Evolutionary conservation across 1,284 basidiomycete genomes (phyloP).

Genomic region (Sphagnurus paluster): DNA sequence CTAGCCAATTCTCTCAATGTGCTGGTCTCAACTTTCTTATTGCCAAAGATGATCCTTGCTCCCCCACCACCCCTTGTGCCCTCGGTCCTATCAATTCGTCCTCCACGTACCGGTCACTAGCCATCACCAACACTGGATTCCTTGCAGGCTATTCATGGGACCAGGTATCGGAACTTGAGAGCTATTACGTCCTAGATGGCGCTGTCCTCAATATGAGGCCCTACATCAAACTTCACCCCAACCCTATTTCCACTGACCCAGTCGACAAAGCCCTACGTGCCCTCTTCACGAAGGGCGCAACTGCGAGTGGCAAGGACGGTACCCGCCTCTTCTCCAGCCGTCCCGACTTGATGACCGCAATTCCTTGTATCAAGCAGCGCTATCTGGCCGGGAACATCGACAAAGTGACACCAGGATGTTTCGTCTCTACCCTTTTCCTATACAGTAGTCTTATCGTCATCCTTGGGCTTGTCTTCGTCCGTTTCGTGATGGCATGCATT

Average conservation of each 20-base stretch:
- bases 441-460: constrained; percentile 93
- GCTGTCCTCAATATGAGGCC: constrained; percentile 91
- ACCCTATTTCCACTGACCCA: constrained; percentile 67
- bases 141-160: constrained; percentile 88
- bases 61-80: constrained; percentile 55
- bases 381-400: constrained; percentile 95
- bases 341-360: constrained; percentile 62
- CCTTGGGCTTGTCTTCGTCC: constrained; percentile 85
- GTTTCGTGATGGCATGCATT: constrained; percentile 94
- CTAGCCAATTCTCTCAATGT: constrained; percentile 68
- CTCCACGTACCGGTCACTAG: constrained; percentile 60
- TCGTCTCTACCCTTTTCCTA: constrained; percentile 87
- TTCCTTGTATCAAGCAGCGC: constrained; percentile 80
- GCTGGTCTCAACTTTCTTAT: constrained; percentile 58
- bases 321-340: constrained; percentile 83
- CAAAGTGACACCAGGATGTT: constrained; percentile 95
- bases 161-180: constrained; percentile 66
- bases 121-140: constrained; percentile 63
- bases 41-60: constrained; percentile 78
- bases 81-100: constrained; percentile 56
- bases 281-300: constrained; percentile 53
- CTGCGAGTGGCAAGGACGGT: constrained; percentile 79
- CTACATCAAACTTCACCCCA: constrained; percentile 79
- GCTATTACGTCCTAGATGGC: constrained; percentile 91
- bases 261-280: constrained; percentile 87